Evolutionary conservation across 139 green algal species (phyloP).

Genomic region (Nannochloris sp.): DNA sequence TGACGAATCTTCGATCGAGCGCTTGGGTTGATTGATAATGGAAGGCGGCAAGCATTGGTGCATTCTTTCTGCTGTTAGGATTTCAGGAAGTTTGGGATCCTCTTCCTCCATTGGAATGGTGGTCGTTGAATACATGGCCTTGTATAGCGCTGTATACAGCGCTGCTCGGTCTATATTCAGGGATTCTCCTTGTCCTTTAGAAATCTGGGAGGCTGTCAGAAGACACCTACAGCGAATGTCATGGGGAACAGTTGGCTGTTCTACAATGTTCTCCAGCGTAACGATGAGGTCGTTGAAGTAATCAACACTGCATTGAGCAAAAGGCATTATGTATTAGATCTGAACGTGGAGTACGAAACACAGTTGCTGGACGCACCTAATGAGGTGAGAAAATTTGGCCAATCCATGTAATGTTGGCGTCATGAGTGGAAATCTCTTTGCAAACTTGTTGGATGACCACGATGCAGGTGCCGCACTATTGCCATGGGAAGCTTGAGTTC

Average conservation of each 20-base stretch:
- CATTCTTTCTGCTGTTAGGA: neutral
- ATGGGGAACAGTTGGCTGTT: constrained; percentile 36
- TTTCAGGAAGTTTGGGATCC: neutral
- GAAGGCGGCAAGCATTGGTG: neutral
- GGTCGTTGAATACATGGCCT: constrained; percentile 30
- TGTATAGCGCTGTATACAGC: constrained; percentile 53
- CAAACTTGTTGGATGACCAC: neutral
- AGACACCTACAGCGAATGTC: constrained; percentile 46
- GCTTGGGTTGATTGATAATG: neutral
- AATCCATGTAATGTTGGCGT: constrained; percentile 50
- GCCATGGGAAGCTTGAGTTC: neutral
- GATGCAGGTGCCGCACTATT: neutral
- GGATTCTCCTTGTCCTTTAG: constrained; percentile 49
- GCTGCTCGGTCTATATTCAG: constrained; percentile 55
- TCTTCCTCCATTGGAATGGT: constrained; percentile 25
- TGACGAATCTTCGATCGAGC: neutral
- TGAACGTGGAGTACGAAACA: too few species aligned
- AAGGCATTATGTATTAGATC: neutral
- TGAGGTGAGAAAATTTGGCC: constrained; percentile 55
- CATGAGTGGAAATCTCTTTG: constrained; percentile 55
- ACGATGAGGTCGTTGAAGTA: constrained; percentile 66
- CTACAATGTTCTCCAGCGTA: constrained; percentile 42
- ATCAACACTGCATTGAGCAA: constrained; percentile 41
- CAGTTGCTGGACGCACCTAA: constrained; percentile 12
- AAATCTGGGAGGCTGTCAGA: constrained; percentile 44